Evolutionary conservation across 306 rosid species (phyloP).

Genomic region (Quercus gilva): DNA sequence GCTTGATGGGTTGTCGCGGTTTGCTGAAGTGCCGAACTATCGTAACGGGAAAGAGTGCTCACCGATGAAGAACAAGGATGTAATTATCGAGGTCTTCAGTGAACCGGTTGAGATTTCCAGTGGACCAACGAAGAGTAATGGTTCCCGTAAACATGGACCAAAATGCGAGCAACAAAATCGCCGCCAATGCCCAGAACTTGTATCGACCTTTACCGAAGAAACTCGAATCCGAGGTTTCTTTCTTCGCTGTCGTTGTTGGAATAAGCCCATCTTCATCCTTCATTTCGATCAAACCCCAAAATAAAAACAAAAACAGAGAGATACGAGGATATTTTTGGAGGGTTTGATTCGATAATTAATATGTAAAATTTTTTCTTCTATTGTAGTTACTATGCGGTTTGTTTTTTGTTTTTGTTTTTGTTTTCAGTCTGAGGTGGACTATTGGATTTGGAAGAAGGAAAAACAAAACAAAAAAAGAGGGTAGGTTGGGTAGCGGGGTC

Average conservation of each 20-base stretch:
- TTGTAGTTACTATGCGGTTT: too few species aligned
- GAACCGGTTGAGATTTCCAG: constrained; percentile 70
- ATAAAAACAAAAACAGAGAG: background rate
- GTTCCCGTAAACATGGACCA: constrained; percentile 99
- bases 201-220: constrained; percentile 74
- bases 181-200: constrained; percentile 94
- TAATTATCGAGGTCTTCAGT: constrained; percentile 59
- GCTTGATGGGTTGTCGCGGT: too few species aligned
- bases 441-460: constrained; percentile 12
- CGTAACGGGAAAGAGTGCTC: too few species aligned
- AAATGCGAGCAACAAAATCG: constrained; percentile 84
- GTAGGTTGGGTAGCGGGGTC: background rate
- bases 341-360: background rate
- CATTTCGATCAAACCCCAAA: constrained; percentile 44
- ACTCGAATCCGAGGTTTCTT: constrained; percentile 60
- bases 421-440: constrained; percentile 24
- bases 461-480: background rate
- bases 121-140: constrained; percentile 92
- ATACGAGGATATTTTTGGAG: background rate
- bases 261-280: constrained; percentile 75
- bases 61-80: too few species aligned
- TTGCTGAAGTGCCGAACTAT: too few species aligned
- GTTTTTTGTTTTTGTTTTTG: background rate
- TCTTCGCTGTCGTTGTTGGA: constrained; percentile 63
- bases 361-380: too few species aligned